phyloP scores from a whole-genome alignment of 345 rosid genomes.

The Iberis pinnata region DNA sequence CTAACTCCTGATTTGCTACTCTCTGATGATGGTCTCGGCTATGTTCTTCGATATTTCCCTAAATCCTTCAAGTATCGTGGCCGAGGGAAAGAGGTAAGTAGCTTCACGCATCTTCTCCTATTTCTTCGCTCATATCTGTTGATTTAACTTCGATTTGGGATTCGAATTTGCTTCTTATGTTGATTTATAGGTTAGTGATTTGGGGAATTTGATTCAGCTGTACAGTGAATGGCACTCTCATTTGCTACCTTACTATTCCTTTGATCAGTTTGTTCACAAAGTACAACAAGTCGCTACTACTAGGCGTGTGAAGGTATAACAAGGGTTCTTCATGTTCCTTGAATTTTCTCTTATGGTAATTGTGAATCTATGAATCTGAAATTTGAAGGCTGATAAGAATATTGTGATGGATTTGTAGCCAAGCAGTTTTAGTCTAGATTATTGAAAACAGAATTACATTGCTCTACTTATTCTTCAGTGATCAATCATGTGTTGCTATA shows the following conservation, averaged over 20 bases:
- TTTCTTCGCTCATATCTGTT: background rate
- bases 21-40: conserved; percentile 79
- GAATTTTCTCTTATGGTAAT: background rate
- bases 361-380: background rate
- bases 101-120: background rate
- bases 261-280: conserved; percentile 76
- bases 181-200: conserved; percentile 53
- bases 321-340: background rate
- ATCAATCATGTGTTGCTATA: no score
- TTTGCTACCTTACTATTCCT: conserved; percentile 70
- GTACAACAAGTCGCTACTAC: conserved; percentile 73
- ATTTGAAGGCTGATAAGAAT: background rate
- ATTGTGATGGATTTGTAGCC: background rate
- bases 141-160: background rate
- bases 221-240: conserved; percentile 85
- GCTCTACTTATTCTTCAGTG: no score
- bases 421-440: no score
- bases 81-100: conserved; percentile 75
- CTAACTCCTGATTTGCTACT: conserved; percentile 75
- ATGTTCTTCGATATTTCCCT: conserved; percentile 81
- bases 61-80: conserved; percentile 67
- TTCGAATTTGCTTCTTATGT: background rate
- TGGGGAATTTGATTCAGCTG: conserved; percentile 64
- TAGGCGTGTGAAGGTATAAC: conserved; percentile 76
- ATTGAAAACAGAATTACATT: conserved; percentile 1